Percentiles rank a stretch among this genome's conserved stretches.
phyloP scores from a whole-genome alignment of 148 eudicot species.

The Chenopodium suecicum region DNA sequence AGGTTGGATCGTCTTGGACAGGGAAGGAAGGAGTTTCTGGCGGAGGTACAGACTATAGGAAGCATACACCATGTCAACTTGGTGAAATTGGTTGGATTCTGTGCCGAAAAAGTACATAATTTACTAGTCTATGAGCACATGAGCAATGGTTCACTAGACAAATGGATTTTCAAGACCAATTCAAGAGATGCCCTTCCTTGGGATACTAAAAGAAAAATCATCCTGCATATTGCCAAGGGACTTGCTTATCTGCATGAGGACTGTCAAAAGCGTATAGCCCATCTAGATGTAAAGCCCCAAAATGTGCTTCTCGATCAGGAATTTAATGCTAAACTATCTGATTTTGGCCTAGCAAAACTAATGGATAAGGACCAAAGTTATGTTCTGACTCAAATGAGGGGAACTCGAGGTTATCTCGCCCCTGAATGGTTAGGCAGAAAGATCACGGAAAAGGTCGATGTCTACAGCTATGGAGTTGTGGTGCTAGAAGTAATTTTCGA shows the following conservation, averaged over 20 bases:
- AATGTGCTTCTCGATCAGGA: constrained; percentile 17
- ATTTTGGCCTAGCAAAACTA: constrained; percentile 19
- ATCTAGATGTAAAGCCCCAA: constrained; percentile 22
- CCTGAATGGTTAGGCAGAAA: constrained; percentile 7
- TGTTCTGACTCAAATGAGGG: constrained; percentile 16
- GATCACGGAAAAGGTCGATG: constrained; percentile 17
- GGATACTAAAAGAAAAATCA: constrained; percentile 14
- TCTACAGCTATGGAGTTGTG: constrained; percentile 21
- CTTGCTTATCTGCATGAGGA: constrained; percentile 20
- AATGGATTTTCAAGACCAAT: constrained; percentile 9
- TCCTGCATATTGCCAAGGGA: constrained; percentile 18
- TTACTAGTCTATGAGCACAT: constrained; percentile 24
- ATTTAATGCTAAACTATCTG: constrained; percentile 12
- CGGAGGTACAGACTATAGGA: constrained; percentile 16
- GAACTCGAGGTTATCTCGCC: constrained; percentile 19
- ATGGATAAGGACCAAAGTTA: constrained; percentile 11
- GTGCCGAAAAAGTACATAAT: constrained; percentile 8
- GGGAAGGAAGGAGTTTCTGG: constrained; percentile 19
- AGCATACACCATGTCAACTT: constrained; percentile 20
- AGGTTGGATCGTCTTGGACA: constrained; percentile 15
- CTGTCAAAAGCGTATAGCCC: constrained; percentile 20
- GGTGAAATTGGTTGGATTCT: constrained; percentile 22
- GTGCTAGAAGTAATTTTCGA: constrained; percentile 14
- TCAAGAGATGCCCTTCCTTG: neutral
- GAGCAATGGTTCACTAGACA: constrained; percentile 23